These are phyloP conservation scores for Alternaria arborescens DNA, from an alignment of 2,329 filamentous ascomycete species.

Conservation along the genomic window DNA sequence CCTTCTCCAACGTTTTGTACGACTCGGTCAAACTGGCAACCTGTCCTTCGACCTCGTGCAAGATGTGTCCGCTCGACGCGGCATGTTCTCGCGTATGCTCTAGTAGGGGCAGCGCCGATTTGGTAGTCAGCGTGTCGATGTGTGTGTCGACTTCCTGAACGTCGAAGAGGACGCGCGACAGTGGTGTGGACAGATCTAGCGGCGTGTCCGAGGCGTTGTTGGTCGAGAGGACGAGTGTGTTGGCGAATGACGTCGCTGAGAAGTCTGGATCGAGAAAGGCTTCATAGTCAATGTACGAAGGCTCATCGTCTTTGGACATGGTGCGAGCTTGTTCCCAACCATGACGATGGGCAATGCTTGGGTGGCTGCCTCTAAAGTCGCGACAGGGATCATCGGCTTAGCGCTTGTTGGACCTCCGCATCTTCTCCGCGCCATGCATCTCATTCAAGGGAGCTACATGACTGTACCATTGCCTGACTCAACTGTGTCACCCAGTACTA, in stretches of 20 bases:
- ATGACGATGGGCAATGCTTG: not conserved
- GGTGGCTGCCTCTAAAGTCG: not conserved
- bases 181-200: conserved; percentile 90
- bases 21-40: conserved; percentile 82
- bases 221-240: conserved; percentile 84
- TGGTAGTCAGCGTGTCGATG: conserved; percentile 88
- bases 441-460: not conserved
- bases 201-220: conserved; percentile 92
- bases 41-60: conserved; percentile 80
- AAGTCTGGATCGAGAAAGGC: conserved; percentile 86
- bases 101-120: conserved; percentile 81
- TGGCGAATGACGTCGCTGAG: conserved; percentile 82
- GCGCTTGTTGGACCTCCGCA: conserved; percentile 6
- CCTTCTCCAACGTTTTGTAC: conserved; percentile 84
- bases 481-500: not conserved
- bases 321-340: not conserved
- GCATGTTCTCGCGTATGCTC: conserved; percentile 79
- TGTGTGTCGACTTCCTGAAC: conserved; percentile 96
- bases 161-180: conserved; percentile 94
- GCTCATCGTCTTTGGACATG: conserved; percentile 58
- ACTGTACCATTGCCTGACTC: not conserved
- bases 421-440: not conserved
- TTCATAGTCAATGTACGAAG: conserved; percentile 96
- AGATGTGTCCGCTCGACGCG: conserved; percentile 73
- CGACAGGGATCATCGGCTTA: conserved; percentile 13